Base-by-base conservation (phyloP, 495 filamentous ascomycete genomes). In the Thozetella sp. region DNA sequence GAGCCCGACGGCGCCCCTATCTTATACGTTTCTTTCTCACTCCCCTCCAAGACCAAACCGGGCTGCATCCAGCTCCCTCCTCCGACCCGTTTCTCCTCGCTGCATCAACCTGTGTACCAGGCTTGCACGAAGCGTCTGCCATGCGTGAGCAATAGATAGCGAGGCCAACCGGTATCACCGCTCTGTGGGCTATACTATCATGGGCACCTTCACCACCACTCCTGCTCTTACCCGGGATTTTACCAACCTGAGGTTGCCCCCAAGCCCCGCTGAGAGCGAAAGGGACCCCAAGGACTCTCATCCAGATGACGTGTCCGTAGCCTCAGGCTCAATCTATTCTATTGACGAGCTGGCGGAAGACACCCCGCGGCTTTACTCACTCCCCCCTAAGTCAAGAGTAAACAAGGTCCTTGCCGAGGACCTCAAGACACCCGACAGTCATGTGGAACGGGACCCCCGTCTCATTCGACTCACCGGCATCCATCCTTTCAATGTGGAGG, bases 401-500 rank as follows among this genome's bases (percentile, higher is more conserved):
- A 87, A 80, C 46, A 75, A 83, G 40, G 83, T 96, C 17, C 79
- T 97, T 9, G 80, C 86, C 34, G 67, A 90, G 65, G 94, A 98
- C 66, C 78, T 89, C 56, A 87, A 88, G 40, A 97, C 94, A 0
- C 93, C 93, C 15, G 94, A 98, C 68, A 76, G 73, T 51, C 91
- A 95, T 80, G 91, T 97, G n/a, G 83, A 90, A 15, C 81, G 94
- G 61, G 94, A 98, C 76, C 84, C 92, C 3, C 83, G 94, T 25
- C 76, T 98, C 34, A 96, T 98, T 61, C 82, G 94, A 45, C 77
- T 98, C 52, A 98, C 94, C 20, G 93, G 94, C 40, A 83, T 92
- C 34, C 94, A 98, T 76, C 94, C 94, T 2, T 96, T 96, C 76
- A 98, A 98, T 69, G 90, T 93, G 51, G 94, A 98, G 76, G 84